Conservation (phyloP, 306 rosid species). For the Cucumis melo region DNA sequence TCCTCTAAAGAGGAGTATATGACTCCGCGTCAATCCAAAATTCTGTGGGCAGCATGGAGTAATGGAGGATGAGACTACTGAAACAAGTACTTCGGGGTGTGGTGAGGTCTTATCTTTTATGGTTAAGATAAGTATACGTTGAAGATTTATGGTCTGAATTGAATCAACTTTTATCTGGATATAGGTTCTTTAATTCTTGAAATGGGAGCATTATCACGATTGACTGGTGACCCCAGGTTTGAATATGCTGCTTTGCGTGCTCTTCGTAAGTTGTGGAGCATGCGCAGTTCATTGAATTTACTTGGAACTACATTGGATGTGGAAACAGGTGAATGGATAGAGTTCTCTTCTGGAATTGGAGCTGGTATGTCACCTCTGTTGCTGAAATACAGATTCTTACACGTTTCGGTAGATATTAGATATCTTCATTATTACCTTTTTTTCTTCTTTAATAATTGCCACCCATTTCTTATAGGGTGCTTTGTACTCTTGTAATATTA, state of each 20-base stretch:
- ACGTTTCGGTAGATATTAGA: not conserved
- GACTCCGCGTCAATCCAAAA: conserved; percentile 67
- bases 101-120: conserved; percentile 68
- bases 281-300: conserved; percentile 81
- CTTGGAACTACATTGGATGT: conserved; percentile 88
- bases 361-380: conserved; percentile 46
- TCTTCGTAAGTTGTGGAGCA: conserved; percentile 79
- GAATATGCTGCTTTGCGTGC: conserved; percentile 85
- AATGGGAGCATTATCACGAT: conserved; percentile 92
- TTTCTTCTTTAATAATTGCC: not conserved
- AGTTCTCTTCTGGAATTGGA: conserved; percentile 86
- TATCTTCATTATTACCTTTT: not conserved
- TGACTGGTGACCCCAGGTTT: conserved; percentile 74
- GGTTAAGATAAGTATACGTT: conserved; percentile 21
- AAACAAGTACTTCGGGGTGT: conserved; percentile 98
- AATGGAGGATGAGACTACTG: conserved; percentile 93
- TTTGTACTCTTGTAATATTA: not conserved
- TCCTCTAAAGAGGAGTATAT: conserved; percentile 48
- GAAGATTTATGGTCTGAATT: conserved; percentile 15
- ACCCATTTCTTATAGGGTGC: not conserved
- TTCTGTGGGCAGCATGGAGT: conserved; percentile 97
- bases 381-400: not conserved
- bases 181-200: conserved; percentile 95
- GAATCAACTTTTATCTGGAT: conserved; percentile 17
- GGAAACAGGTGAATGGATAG: conserved; percentile 84